These are phyloP conservation scores for Phlegmacium glaucopus DNA, from an alignment of 768 basidiomycete genomes.

Conservation along the genomic window DNA sequence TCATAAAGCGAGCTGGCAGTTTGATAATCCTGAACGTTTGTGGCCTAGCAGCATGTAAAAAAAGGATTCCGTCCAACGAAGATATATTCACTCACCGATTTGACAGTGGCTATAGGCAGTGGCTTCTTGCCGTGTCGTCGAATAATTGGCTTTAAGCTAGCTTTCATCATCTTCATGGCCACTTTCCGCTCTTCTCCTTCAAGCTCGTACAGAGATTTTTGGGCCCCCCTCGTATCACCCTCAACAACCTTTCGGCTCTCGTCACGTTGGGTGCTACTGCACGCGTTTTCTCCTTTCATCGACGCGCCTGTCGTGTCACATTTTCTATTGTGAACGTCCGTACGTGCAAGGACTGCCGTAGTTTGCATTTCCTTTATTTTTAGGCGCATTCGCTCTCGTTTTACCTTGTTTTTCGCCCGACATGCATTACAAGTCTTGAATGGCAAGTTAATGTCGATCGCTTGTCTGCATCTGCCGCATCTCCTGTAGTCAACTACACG, in stretches of 20 bases:
- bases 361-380: not conserved
- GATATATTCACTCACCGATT: not conserved
- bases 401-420: not conserved
- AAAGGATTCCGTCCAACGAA: not conserved
- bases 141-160: conserved; percentile 9
- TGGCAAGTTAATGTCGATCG: not conserved
- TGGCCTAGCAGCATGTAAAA: not conserved
- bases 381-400: not conserved
- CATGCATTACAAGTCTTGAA: conserved; percentile 9
- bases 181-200: conserved; percentile 14
- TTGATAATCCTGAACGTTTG: conserved; percentile 23
- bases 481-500: not conserved
- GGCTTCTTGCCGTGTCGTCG: not conserved
- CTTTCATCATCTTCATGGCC: conserved; percentile 18
- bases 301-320: not conserved
- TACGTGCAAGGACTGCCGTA: not conserved
- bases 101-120: not conserved
- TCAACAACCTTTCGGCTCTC: not conserved
- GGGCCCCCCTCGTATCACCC: conserved; percentile 3
- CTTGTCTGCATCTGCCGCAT: conserved; percentile 3
- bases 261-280: conserved; percentile 1
- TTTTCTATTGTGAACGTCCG: not conserved
- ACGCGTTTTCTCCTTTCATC: not conserved
- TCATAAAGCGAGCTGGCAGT: conserved; percentile 26
- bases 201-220: conserved; percentile 14